A percentile compares a stretch with the other conserved stretches of the same genome.
These are phyloP conservation scores for Asparagopsis taxiformis DNA, from an alignment of 31 red algal species.

Conservation along the genomic window DNA sequence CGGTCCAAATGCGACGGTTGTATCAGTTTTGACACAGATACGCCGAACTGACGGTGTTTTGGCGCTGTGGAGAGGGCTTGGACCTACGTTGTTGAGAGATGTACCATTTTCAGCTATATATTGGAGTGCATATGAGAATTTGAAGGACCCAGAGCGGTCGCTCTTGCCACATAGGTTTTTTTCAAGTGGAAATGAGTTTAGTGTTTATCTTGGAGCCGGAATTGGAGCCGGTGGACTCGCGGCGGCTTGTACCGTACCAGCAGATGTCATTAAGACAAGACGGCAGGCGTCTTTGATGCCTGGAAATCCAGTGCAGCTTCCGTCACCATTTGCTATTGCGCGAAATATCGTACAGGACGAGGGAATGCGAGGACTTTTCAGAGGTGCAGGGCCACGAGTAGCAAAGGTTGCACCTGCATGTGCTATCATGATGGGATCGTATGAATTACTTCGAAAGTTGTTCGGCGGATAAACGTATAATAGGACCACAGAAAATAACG, in stretches of 20 bases:
- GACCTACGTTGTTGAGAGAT: conserved; percentile 85
- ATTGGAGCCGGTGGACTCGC: conserved; percentile 80
- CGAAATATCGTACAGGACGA: conserved; percentile 63
- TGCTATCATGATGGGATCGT: conserved; percentile 96
- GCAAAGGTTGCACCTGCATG: conserved; percentile 91
- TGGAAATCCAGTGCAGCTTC: conserved; percentile 1
- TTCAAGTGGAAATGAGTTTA: background rate
- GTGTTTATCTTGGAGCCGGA: conserved; percentile 60
- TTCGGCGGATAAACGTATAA: conserved; percentile 14
- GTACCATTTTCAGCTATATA: conserved; percentile 98
- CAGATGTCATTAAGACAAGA: conserved; percentile 95
- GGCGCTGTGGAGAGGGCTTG: conserved; percentile 80
- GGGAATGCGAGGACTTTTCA: conserved; percentile 72
- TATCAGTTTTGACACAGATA: conserved; percentile 51
- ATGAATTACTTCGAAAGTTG: conserved; percentile 56
- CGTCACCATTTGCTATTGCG: conserved; percentile 25
- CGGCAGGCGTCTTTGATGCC: conserved; percentile 44
- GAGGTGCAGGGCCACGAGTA: conserved; percentile 79
- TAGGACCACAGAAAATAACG: too few species aligned
- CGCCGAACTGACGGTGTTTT: conserved; percentile 28
- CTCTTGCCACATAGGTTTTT: conserved; percentile 11
- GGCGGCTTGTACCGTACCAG: conserved; percentile 82
- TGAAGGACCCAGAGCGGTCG: conserved; percentile 59
- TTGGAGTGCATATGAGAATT: conserved; percentile 89
- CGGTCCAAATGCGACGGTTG: conserved; percentile 18